Base-by-base conservation (phyloP, 73 alveolate genomes). In the Diophrys appendiculata region DNA sequence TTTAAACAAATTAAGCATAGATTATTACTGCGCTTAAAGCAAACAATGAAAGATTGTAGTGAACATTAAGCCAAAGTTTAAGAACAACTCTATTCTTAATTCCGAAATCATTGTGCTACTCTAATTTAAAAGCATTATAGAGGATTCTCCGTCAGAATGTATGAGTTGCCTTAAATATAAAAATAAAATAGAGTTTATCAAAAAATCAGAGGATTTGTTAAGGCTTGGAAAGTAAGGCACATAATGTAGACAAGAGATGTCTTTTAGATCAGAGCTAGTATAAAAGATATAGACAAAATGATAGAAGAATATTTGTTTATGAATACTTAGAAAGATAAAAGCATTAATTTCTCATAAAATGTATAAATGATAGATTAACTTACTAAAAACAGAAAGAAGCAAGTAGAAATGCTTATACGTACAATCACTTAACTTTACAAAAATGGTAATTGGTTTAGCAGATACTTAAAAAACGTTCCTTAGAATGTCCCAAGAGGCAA, bases 61-160 rank as follows among this genome's bases (percentile, higher is more conserved):
- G 24, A 55, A 73, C 69, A 33, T 43, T 25, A 34, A 25, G 56
- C 53, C 54, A 18, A 55, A 26, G 23, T 26, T 33, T 31, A 65
- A 24, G 78, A 73, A 29, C 76, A 83, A 14, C 64, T 83, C 54
- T 83, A 25, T 29, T 8, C 64, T 29, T 43, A 73, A 68, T 83
- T 30, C 74, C 1, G 64, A 33, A 64, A 29, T 29, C 91, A 75
- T 29, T 83, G 91, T 83, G 85, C 76, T 22, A 18, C 52, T 1
- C 24, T 65, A 24, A 67, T 83, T 22, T 33, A 83, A 30, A 83
- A 83, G 79, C 31, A 29, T 14, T 83, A 80, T 77, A 74, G 82
- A 67, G 86, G 86, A 2, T 75, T 74, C 64, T 52, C 27, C 52
- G 14, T 56, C 29, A 35, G 85, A 5, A 55, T 26, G 8, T 33